A percentile compares a stretch with the other conserved stretches of the same genome.
Conservation (phyloP, 768 basidiomycete species). For the Kwoniella mangroviensis region DNA sequence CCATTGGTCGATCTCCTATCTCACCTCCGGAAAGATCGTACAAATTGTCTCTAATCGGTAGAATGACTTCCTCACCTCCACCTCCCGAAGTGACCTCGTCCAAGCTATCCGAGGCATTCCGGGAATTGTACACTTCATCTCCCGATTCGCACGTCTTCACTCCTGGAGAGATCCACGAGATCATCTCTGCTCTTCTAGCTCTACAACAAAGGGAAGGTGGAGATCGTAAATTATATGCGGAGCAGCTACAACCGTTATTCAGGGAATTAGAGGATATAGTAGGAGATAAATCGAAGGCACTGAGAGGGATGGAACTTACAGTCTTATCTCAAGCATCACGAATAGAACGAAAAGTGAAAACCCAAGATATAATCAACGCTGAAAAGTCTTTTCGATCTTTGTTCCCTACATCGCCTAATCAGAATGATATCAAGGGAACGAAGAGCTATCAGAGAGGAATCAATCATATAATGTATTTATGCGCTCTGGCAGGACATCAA, state of each 20-base stretch:
- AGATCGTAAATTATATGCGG: not conserved
- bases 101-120: slow-evolving; percentile 14
- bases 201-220: slow-evolving; percentile 19
- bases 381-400: slow-evolving; percentile 20
- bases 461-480: slow-evolving; percentile 45
- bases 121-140: slow-evolving; percentile 25
- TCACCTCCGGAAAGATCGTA: slow-evolving; percentile 19
- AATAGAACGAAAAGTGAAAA: slow-evolving; percentile 7
- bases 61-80: slow-evolving; percentile 24
- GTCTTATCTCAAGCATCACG: not conserved
- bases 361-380: slow-evolving; percentile 17
- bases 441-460: slow-evolving; percentile 13
- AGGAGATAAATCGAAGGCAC: slow-evolving; percentile 10
- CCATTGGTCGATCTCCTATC: slow-evolving; percentile 18
- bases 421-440: not conserved
- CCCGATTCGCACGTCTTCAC: slow-evolving; percentile 35
- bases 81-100: slow-evolving; percentile 61
- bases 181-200: slow-evolving; percentile 15
- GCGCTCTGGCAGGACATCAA: slow-evolving; percentile 29
- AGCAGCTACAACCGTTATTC: slow-evolving; percentile 16
- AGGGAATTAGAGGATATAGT: slow-evolving; percentile 27
- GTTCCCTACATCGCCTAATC: slow-evolving; percentile 1
- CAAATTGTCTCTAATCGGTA: slow-evolving; percentile 13
- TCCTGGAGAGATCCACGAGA: slow-evolving; percentile 29
- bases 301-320: slow-evolving; percentile 18